phyloP scores from a whole-genome alignment of 805 yeast genomes.

The Blastobotrys muscicola region DNA sequence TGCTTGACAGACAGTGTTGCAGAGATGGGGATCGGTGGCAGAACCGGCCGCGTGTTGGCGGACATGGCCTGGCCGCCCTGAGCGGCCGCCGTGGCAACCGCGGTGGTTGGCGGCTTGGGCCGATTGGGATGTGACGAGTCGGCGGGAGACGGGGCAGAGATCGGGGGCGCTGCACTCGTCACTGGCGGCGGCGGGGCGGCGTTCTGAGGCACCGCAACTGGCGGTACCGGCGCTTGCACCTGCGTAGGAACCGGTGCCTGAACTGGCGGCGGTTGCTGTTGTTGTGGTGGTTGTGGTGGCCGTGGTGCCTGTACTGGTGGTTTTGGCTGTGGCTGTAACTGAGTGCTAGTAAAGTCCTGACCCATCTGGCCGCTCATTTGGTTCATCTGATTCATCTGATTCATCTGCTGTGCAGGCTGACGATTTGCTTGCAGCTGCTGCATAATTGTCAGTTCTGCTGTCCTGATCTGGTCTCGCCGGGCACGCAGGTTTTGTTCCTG shows the following conservation, averaged over 20 bases:
- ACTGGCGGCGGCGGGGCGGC: slow-evolving; percentile 9
- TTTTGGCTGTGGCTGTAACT: slow-evolving; percentile 7
- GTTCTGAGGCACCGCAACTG: neutral
- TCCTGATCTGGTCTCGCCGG: slow-evolving; percentile 15
- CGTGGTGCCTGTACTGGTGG: slow-evolving; percentile 3
- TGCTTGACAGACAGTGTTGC: slow-evolving; percentile 55
- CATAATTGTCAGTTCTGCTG: slow-evolving; percentile 15
- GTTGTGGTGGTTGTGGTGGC: slow-evolving; percentile 8
- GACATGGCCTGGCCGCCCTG: slow-evolving; percentile 24
- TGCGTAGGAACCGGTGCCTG: slow-evolving; percentile 8
- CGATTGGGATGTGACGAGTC: slow-evolving; percentile 2
- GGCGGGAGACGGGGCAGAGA: slow-evolving; percentile 1
- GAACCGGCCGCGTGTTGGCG: slow-evolving; percentile 20
- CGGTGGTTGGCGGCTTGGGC: slow-evolving; percentile 3
- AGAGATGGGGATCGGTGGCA: slow-evolving; percentile 41
- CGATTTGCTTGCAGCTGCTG: slow-evolving; percentile 12
- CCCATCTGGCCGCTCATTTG: slow-evolving; percentile 1
- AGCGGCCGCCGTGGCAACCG: slow-evolving; percentile 4
- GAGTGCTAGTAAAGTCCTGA: neutral
- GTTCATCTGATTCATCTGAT: no score
- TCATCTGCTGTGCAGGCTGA: slow-evolving; percentile 10
- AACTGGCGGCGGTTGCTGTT: slow-evolving; percentile 14
- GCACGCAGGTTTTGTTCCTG: slow-evolving; percentile 15
- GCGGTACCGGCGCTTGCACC: slow-evolving; percentile 7
- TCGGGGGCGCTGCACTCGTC: slow-evolving; percentile 14